Conservation (phyloP, 108 stramenopile genomes). For the Asterionellopsis glacialis region DNA sequence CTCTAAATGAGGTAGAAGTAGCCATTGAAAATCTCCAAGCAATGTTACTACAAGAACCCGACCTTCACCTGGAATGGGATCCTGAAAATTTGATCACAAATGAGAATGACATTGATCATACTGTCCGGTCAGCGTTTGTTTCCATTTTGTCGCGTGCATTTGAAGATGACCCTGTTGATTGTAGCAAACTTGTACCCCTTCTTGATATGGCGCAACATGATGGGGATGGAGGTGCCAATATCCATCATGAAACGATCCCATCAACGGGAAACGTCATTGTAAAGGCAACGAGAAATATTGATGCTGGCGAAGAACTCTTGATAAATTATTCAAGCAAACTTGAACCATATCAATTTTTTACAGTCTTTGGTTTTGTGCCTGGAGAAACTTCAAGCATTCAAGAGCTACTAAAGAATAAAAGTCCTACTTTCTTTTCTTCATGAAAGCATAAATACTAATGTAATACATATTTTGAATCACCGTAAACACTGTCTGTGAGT, state of each 20-base stretch:
- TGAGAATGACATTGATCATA: not conserved
- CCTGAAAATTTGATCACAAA: no score
- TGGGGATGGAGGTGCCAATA: not conserved
- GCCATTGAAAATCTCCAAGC: slow-evolving; percentile 1
- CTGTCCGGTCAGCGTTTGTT: slow-evolving; percentile 1
- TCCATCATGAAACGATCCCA: slow-evolving; percentile 1
- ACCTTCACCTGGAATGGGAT: no score
- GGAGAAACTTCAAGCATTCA: not conserved
- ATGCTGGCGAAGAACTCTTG: slow-evolving; percentile 9
- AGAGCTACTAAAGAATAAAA: slow-evolving; percentile 3
- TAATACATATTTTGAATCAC: no score
- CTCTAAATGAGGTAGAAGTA: not conserved
- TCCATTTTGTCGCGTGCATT: slow-evolving; percentile 6
- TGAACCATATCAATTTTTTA: slow-evolving; percentile 1
- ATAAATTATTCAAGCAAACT: slow-evolving; percentile 2
- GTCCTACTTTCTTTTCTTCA: not conserved
- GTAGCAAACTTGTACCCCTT: slow-evolving; percentile 10
- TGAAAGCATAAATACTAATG: no score
- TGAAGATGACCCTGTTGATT: slow-evolving; percentile 11
- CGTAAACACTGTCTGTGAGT: no score
- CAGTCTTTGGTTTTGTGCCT: slow-evolving; percentile 12
- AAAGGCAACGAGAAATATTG: slow-evolving; percentile 2
- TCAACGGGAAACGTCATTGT: not conserved
- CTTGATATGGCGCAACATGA: slow-evolving; percentile 16
- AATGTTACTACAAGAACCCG: no score